phyloP scores from a whole-genome alignment of 1,284 basidiomycete species.

The Malassezia brasiliensis region DNA sequence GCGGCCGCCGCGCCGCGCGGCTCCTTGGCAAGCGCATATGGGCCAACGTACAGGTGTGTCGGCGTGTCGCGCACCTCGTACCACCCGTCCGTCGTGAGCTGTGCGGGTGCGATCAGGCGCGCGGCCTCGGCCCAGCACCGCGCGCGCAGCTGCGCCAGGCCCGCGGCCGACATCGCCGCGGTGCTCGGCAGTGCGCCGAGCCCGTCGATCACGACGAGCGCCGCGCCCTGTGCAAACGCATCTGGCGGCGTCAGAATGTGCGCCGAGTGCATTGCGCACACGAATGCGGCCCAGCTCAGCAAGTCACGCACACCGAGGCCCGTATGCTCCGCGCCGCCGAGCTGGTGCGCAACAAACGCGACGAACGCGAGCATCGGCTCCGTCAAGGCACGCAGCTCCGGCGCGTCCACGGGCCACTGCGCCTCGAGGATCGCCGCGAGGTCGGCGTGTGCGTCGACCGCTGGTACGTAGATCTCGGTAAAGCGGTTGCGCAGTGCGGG shows the following conservation, averaged over 20 bases:
- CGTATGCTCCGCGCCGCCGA: conserved; percentile 58
- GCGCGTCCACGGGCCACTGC: conserved; percentile 55
- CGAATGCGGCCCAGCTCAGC: conserved; percentile 83
- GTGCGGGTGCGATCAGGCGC: conserved; percentile 48
- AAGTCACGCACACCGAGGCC: conserved; percentile 65
- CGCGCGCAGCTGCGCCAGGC: conserved; percentile 65
- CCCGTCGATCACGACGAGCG: conserved; percentile 49
- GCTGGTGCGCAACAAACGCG: conserved; percentile 64
- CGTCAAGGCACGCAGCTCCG: conserved; percentile 58
- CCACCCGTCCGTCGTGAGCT: conserved; percentile 13
- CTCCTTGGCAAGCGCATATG: conserved; percentile 65
- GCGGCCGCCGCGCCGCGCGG: conserved; percentile 22
- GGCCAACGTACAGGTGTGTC: conserved; percentile 59
- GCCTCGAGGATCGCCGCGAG: conserved; percentile 67
- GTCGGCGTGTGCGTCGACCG: conserved; percentile 67
- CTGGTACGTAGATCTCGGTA: conserved; percentile 97
- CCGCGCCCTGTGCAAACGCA: conserved; percentile 49
- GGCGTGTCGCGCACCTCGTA: conserved; percentile 27
- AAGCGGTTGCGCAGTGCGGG: conserved; percentile 95
- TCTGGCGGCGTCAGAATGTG: conserved; percentile 23
- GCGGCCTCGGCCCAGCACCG: conserved; percentile 25
- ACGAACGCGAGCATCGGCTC: conserved; percentile 65
- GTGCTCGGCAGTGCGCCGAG: conserved; percentile 45
- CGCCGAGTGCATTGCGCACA: conserved; percentile 57
- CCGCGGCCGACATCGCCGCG: conserved; percentile 50